These are phyloP conservation scores for Xylaria flabelliformis DNA, from an alignment of 495 filamentous ascomycete genomes.

Conservation along the genomic window DNA sequence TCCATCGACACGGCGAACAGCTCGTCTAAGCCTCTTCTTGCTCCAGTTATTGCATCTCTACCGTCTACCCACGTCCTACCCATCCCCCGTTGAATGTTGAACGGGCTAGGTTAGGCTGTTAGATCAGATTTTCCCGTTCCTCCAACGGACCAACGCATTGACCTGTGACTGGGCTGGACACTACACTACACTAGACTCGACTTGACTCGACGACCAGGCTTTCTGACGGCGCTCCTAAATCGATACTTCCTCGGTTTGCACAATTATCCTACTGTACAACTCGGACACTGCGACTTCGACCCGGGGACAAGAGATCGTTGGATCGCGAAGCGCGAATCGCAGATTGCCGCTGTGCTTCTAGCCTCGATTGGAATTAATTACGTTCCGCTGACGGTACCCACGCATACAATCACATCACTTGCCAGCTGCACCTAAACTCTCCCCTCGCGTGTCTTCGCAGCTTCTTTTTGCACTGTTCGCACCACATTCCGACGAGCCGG, in stretches of 20 bases:
- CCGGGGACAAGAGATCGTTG: constrained; percentile 1
- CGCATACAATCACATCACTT: not conserved
- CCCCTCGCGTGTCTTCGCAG: not conserved
- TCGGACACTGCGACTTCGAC: not conserved
- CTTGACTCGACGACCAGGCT: not conserved
- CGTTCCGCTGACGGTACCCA: constrained; percentile 15
- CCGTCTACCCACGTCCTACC: not conserved
- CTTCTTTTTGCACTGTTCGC: not conserved
- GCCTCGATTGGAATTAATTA: not conserved
- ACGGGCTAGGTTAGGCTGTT: not conserved
- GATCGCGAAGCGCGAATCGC: constrained; percentile 4
- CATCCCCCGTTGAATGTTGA: not conserved
- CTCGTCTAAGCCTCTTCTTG: constrained; percentile 17
- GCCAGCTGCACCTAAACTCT: not conserved
- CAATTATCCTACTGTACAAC: not conserved
- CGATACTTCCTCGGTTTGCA: not conserved
- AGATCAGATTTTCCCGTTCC: constrained; percentile 8
- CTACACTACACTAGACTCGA: not conserved
- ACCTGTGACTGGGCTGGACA: not conserved
- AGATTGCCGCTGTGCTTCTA: not conserved
- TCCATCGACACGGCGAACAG: not conserved
- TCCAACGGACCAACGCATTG: not conserved
- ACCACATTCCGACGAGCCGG: not conserved
- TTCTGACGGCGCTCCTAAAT: not conserved
- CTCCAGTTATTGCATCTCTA: constrained; percentile 24